These are phyloP conservation scores for Trametes polyzona DNA, from an alignment of 1,284 basidiomycete genomes.

Conservation along the genomic window DNA sequence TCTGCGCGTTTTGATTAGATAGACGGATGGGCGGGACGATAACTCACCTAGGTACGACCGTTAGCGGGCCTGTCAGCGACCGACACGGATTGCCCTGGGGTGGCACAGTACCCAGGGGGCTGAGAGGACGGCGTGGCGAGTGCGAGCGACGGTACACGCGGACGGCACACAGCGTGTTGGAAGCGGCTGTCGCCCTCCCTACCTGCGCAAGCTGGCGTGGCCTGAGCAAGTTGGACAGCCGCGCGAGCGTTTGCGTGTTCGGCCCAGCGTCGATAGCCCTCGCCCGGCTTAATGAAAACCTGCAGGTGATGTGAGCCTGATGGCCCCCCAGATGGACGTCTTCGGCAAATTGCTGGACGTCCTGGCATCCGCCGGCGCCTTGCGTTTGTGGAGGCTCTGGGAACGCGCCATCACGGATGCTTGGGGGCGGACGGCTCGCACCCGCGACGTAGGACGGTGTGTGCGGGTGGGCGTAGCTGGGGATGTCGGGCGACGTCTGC, in stretches of 20 bases:
- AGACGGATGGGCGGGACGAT: background rate
- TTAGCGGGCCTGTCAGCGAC: background rate
- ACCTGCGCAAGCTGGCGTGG: slow-evolving; percentile 21
- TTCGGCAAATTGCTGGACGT: slow-evolving; percentile 2
- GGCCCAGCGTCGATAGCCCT: slow-evolving; percentile 18
- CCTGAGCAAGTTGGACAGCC: slow-evolving; percentile 15
- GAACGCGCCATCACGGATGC: background rate
- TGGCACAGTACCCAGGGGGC: background rate
- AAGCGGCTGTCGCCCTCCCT: slow-evolving; percentile 21
- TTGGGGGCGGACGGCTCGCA: no score
- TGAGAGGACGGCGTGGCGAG: slow-evolving; percentile 10
- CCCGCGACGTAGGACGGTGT: background rate
- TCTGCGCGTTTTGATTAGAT: background rate
- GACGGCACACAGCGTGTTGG: slow-evolving; percentile 3
- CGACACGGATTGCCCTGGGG: background rate
- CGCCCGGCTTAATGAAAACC: slow-evolving; percentile 25
- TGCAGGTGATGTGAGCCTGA: slow-evolving; percentile 26
- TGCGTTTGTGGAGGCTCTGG: no score
- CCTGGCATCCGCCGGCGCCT: background rate
- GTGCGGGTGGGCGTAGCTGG: background rate
- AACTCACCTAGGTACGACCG: background rate
- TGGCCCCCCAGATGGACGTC: slow-evolving; percentile 8
- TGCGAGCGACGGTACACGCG: slow-evolving; percentile 13
- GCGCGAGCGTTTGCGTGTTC: slow-evolving; percentile 20
- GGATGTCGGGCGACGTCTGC: slow-evolving; percentile 7